Base-by-base conservation (phyloP, 805 yeast genomes). In the Yarrowia sp. region DNA sequence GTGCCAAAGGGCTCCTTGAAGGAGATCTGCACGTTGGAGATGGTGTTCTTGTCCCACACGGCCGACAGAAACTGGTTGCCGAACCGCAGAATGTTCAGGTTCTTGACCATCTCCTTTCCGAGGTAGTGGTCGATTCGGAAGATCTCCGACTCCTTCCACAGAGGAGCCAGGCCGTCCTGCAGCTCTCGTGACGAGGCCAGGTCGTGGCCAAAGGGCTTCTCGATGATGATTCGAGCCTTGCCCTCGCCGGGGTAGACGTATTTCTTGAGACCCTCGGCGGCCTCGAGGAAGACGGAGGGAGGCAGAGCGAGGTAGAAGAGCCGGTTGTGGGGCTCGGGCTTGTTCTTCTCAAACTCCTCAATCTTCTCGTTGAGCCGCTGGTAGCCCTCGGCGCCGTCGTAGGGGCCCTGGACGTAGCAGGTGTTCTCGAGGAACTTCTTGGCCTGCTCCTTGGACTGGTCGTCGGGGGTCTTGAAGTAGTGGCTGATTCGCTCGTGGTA, bases 1-100 rank as follows among this genome's bases (percentile, higher is more conserved):
- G 99, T 95, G 69, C 99, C 99, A 75, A 95, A 95, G n/a, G 95
- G 91, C 82, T 95, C 99, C 82, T 95, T 95, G 84, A 95, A 94
- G 14, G 94, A 86, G 73, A 95, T 87, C 82, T 94, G 97, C 71
- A 95, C 88, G 48, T 89, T 86, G 71, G 87, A 84, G 76, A 95
- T 87, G 79, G 85, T 89, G 72, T 90, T 85, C 77, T 84, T 88
- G 82, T 90, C 89, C 98, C 98, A 95, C 69, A 90, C 86, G n/a
- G 97, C 91, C 75, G 86, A 86, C 76, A 95, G 83, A 79, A 94
- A 86, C 77, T 89, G 88, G 81, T 95, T 95, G 73, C 97, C 97
- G 76, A 95, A 95, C 77, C 99, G 87, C 75, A 93, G 82, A 43
- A 92, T 92, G 70, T 92, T 80, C 75, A 95, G 83, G 82, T 94